Evolutionary conservation across 1,139 yeast genomes (phyloP), one percentile per base, ranked within the genome.

Genomic region (Sugiyamaella pinicola): DNA sequence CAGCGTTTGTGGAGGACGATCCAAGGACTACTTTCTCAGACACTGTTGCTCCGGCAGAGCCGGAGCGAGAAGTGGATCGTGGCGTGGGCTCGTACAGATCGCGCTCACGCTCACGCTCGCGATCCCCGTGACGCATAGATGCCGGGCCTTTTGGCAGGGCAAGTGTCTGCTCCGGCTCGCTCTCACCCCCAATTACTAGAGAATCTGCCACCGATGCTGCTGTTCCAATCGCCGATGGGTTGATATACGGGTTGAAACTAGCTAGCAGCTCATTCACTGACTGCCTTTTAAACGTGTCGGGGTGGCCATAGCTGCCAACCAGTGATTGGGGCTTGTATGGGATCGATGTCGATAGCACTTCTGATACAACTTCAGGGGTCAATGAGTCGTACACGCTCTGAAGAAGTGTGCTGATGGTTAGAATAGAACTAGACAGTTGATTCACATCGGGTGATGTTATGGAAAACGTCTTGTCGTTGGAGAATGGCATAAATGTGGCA

Each of bases 381-480:
- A 33, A 41, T 8, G 29, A n/a, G 15, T 38, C 33, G 15, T 29
- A 26, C 17, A 28, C 41, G 24, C 19, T 49, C n/a, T 35, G 48
- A 2, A 49, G 22, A 8, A 17, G 13, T 83, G 83, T 66, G 82
- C 85, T 0, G 85, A 82, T 54, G 85, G 78, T 63, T 82, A 83
- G 64, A 82, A 84, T 0, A 82, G 74, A 13, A 93, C 93, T 58
- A 84, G 83, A 64, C 84, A 89, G 49, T 86, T 81, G 6, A 90
- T 87, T 69, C 84, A 89, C 6, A 87, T 86, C 17, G 83, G 88
- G 3, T 95, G 95, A 12, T 78, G 74, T 31, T 15, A 49, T 38
- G 12, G 43, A 13, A 15, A 49, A 26, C 13, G 39, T 35, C 35
- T 44, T 43, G 64, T 87, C 96, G 18, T 89, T 86, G 1, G 93